Base-by-base conservation (phyloP, 1,284 basidiomycete genomes). In the Violaceomyces palustris region DNA sequence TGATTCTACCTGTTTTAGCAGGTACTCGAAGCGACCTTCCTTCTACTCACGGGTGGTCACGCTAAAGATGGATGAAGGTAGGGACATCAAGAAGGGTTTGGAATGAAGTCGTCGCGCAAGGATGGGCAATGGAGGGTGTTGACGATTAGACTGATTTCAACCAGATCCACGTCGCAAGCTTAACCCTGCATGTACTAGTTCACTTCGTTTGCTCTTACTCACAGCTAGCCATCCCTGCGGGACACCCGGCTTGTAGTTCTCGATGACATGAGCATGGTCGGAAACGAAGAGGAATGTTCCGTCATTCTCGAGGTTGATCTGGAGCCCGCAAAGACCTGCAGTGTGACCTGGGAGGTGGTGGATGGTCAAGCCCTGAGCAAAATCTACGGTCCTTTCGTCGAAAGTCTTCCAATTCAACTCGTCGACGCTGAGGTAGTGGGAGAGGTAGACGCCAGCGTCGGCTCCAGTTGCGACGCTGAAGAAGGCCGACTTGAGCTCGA, bases 281-380 rank as follows among this genome's bases (percentile, higher is more conserved):
- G 43, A 48, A 29, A 64, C 35, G 32, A 65, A 63, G 23, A 67
- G 25, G 39, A 56, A 62, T 4, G 60, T 67, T n/a, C 62, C 64
- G 11, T 54, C 47, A 7, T 64, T 54, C 9, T 54, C 51, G 15
- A 67, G 25, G 39, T 69, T 66, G 34, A 69, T 24, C 49, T 68
- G 67, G 34, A 72, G 26, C 5, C 56, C 65, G 35, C 64, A 48
- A n/a, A 72, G 34, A 17, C 69, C 69, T 8, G 58, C 62, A 3
- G 67, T 67, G 39, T 72, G 69, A 11, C 69, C 69, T 10, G 69
- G 69, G 1, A 67, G 50, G 30, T 68, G 65, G 42, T 69, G 67
- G 0, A 71, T 42, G 3, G 60, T 58, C 39, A 71, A 48, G n/a
- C 68, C 67, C 25, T 56, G 66, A 18, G 55, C 55, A 28, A 69